A percentile compares a stretch with the other conserved stretches of the same genome.
Conservation (phyloP, 176 grass and related monocot species). For the Calamus simplicifolius region DNA sequence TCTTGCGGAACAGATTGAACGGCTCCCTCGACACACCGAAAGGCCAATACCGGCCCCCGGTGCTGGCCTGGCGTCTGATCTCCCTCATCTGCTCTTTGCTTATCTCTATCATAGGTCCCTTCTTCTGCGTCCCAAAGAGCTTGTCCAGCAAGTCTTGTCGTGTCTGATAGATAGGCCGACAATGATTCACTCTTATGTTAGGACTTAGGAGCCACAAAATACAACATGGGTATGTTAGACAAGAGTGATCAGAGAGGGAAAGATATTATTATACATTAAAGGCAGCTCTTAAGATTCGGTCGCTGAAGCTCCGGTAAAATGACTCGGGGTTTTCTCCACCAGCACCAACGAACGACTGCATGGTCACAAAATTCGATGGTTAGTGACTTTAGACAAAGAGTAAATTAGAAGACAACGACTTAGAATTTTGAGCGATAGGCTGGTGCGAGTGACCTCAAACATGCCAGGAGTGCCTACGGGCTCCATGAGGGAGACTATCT, state of each 20-base stretch:
- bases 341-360: conserved; percentile 53
- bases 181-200: too few species aligned
- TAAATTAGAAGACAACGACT: too few species aligned
- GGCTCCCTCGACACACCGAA: conserved; percentile 31
- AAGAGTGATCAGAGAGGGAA: too few species aligned
- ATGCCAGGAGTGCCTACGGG: conserved; percentile 54
- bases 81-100: conserved; percentile 44
- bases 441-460: conserved; percentile 27
- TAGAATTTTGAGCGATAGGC: too few species aligned
- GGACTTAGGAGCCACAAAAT: too few species aligned
- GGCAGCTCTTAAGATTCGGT: conserved; percentile 48
- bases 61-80: conserved; percentile 2
- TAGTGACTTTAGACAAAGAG: too few species aligned
- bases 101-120: conserved; percentile 4
- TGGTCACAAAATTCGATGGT: background rate
- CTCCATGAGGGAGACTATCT: conserved; percentile 43
- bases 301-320: conserved; percentile 40
- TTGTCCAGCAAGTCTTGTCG: background rate
- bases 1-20: conserved; percentile 47
- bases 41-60: conserved; percentile 23
- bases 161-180: background rate
- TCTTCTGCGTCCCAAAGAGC: conserved; percentile 3
- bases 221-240: too few species aligned
- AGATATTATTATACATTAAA: conserved; percentile 27
- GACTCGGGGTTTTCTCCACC: conserved; percentile 51